phyloP scores from a whole-genome alignment of 1,284 basidiomycete genomes.

The Amylostereum areolatum region DNA sequence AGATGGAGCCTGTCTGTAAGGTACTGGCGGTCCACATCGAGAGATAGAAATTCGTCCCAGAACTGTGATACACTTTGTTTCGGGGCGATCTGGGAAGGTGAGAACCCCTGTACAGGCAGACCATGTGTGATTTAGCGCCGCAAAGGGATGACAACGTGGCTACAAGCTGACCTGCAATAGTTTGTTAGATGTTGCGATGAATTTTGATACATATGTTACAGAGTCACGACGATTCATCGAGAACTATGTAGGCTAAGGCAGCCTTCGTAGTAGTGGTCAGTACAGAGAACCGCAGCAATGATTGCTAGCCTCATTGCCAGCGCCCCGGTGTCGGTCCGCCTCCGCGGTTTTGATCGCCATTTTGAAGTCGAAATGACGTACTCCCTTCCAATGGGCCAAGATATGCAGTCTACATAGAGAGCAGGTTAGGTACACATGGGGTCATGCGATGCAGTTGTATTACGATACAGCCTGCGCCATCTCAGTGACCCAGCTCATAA shows the following conservation, averaged over 20 bases:
- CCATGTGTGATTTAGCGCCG: neutral
- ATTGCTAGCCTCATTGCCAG: too few relatives aligned
- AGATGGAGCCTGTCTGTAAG: conserved; percentile 26
- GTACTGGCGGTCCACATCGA: conserved; percentile 43
- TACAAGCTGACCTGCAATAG: conserved; percentile 36
- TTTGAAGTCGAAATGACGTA: too few relatives aligned
- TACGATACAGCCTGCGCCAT: conserved; percentile 58
- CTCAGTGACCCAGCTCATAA: conserved; percentile 73
- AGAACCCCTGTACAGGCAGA: conserved; percentile 32
- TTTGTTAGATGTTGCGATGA: conserved; percentile 34
- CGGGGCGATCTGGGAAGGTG: conserved; percentile 32
- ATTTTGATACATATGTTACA: conserved; percentile 29
- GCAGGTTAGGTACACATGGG: too few relatives aligned
- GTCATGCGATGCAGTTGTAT: too few relatives aligned
- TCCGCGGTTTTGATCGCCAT: too few relatives aligned
- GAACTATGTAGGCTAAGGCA: conserved; percentile 1
- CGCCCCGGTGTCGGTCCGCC: too few relatives aligned
- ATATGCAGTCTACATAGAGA: too few relatives aligned
- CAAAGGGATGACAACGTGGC: conserved; percentile 3
- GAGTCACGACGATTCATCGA: conserved; percentile 13
- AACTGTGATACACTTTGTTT: conserved; percentile 27
- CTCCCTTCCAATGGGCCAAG: too few relatives aligned
- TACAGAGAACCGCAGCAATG: too few relatives aligned
- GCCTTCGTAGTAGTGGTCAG: too few relatives aligned
- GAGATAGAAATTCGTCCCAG: conserved; percentile 43